Conservation (phyloP, 495 filamentous ascomycete genomes). For the Podospora pseudopauciseta region DNA sequence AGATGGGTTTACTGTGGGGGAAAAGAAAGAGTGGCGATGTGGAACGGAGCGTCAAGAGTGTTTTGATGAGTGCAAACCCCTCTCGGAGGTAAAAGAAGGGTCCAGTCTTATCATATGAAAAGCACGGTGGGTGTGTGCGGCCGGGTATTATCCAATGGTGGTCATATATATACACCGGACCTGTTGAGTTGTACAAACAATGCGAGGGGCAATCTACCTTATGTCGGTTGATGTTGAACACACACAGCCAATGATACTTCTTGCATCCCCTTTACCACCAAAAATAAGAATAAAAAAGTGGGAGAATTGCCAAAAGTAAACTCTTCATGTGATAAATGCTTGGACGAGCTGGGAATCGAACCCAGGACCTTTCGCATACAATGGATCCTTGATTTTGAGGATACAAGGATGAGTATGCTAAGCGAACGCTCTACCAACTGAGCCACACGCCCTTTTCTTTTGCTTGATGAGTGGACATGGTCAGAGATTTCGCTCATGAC, state of each 20-base stretch:
- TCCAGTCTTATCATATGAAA: not conserved
- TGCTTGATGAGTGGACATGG: not conserved
- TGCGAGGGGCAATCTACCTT: not conserved
- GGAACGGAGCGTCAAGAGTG: not conserved
- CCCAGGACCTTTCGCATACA: conserved; percentile 9
- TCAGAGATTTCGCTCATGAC: not conserved
- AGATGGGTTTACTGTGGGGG: not conserved
- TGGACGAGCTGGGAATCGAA: conserved; percentile 11
- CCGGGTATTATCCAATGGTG: not conserved
- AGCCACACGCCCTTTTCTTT: conserved; percentile 4
- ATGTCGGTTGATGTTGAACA: not conserved
- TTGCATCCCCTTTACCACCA: not conserved
- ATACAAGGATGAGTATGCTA: conserved; percentile 5
- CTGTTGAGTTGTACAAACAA: not conserved
- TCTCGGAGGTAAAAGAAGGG: not conserved
- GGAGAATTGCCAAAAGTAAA: not conserved
- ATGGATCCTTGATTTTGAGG: not conserved
- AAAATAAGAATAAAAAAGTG: no score
- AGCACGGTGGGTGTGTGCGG: not conserved
- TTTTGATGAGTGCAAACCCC: not conserved
- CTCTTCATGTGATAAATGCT: not conserved
- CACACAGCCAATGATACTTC: not conserved
- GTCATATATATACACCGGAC: not conserved
- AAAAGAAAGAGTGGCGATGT: not conserved
- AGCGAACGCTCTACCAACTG: conserved; percentile 7